Evolutionary conservation across 345 rosid genomes (phyloP).

Genomic region (Limnanthes douglasii): DNA sequence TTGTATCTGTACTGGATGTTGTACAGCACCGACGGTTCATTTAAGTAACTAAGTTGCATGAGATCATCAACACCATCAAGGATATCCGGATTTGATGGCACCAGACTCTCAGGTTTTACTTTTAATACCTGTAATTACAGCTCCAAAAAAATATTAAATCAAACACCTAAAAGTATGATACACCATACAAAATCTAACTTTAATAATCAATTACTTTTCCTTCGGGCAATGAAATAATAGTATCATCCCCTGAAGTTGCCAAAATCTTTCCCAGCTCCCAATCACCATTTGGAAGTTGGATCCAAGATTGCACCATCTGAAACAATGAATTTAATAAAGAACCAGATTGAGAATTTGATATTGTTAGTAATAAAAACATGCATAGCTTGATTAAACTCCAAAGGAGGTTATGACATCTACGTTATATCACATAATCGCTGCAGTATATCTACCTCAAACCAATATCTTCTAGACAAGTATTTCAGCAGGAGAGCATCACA

Average conservation of each 20-base stretch:
- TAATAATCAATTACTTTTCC: slow-evolving; percentile 51
- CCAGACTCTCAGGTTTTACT: slow-evolving; percentile 55
- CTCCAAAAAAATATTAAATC: slow-evolving; percentile 3
- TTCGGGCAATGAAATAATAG: slow-evolving; percentile 52
- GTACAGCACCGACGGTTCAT: slow-evolving; percentile 92
- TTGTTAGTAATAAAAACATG: background rate
- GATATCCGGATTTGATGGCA: slow-evolving; percentile 93
- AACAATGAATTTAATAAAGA: slow-evolving; percentile 14
- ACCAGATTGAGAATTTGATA: slow-evolving; percentile 3
- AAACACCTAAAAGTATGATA: slow-evolving; percentile 6
- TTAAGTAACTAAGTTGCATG: slow-evolving; percentile 95
- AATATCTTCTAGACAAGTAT: background rate
- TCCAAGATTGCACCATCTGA: slow-evolving; percentile 84
- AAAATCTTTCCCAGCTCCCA: slow-evolving; percentile 81
- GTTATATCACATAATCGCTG: background rate
- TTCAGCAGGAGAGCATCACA: background rate
- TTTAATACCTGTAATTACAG: slow-evolving; percentile 34
- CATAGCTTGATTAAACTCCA: too few relatives aligned
- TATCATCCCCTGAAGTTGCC: slow-evolving; percentile 48
- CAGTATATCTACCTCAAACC: background rate
- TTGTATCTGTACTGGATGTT: slow-evolving; percentile 82
- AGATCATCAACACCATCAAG: slow-evolving; percentile 98
- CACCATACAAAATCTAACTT: slow-evolving; percentile 2
- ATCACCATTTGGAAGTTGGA: slow-evolving; percentile 67
- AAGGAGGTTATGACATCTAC: background rate